Base-by-base conservation (phyloP, 2,329 filamentous ascomycete species). In the Didymella segeticola region DNA sequence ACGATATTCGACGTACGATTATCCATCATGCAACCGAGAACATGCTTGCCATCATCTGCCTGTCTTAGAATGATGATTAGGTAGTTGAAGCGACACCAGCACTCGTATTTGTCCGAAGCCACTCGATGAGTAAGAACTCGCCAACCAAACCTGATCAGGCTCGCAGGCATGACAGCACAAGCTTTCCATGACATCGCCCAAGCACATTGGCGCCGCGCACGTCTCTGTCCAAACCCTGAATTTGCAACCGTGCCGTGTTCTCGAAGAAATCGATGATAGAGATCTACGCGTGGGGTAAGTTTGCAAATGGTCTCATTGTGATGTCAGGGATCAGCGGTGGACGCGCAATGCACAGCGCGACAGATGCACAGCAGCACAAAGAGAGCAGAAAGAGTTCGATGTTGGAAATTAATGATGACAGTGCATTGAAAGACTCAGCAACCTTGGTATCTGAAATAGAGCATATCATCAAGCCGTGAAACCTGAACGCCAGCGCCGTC, bases 271-370 rank as follows among this genome's bases (percentile, higher is more conserved):
- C 26, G 33, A 34, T 46, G 34, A 23, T 41, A 27, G 27, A 15
- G 49, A 52, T 53, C 43, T 47, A 33, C 50, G 17, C 31, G 22
- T 34, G 42, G 50, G 43, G 20, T n/a, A 36, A 26, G 23, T 22
- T 36, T 37, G 30, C 5, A 29, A 7, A 20, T 42, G 36, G 43
- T 22, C 20, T 48, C 31, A 53, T 53, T 17, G 50, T 53, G 50
- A 53, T 53, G 50, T 53, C 50, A 53, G 50, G 11, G 50, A 53
- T 53, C 43, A 19, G 12, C 50, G 22, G 30, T 27, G 36, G 30
- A 47, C 37, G 50, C 37, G 43, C 37, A 29, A 22, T 23, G 20
- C 9, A 17, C 5, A 3, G 14, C 38, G 14, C 7, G n/a, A 11
- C 22, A 38, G 14, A 25, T 26, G 6, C 8, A 17, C 10, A 34